Evolutionary conservation across 208 protist genomes (phyloP), one percentile per base, ranked within the genome.

Genomic region (Leishmania turanica): DNA sequence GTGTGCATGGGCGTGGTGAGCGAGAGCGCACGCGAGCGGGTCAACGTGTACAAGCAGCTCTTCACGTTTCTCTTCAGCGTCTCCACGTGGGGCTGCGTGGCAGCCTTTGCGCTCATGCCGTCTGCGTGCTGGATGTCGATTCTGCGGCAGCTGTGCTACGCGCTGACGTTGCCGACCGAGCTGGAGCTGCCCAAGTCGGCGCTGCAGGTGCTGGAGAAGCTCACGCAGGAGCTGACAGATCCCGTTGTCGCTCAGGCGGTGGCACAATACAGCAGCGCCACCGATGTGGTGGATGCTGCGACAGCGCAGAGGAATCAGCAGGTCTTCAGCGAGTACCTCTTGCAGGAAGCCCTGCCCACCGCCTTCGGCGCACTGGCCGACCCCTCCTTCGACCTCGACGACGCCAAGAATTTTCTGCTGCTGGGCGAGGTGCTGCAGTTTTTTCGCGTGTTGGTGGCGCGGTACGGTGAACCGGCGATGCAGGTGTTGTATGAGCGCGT

Each of bases 11-110:
- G 89, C 49, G 87, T 96, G 27, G 79, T 96, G 1, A 93, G 88
- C 45, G 93, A 96, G 82, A 88, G 60, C 31, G 80, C 87, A 13
- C 87, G 90, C 0, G 93, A 96, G 85, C 80, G 82, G 49, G 72
- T 92, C 40, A 91, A 92, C 34, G 89, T 95, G 65, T 95, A 94
- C 84, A 81, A 85, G 56, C 88, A 93, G 73, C 89, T 94, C 75
- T 94, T 95, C 78, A 78, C 80, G 8, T 87, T 90, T 62, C 47
- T 96, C 3, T 89, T 93, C 49, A 87, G 77, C 53, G 83, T 90
- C 53, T 83, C 87, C 24, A 87, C 88, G 17, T 90, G 86, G 76
- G 87, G 87, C 40, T 93, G 93, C 73, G 87, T 83, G 19, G 66
- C 77, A 0, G 83, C 88, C 5, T 68, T 96, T 3, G 75, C 88